Evolutionary conservation across 192 early-diverging fungal species (phyloP).

Genomic region (Chytriomyces hyalinus): DNA sequence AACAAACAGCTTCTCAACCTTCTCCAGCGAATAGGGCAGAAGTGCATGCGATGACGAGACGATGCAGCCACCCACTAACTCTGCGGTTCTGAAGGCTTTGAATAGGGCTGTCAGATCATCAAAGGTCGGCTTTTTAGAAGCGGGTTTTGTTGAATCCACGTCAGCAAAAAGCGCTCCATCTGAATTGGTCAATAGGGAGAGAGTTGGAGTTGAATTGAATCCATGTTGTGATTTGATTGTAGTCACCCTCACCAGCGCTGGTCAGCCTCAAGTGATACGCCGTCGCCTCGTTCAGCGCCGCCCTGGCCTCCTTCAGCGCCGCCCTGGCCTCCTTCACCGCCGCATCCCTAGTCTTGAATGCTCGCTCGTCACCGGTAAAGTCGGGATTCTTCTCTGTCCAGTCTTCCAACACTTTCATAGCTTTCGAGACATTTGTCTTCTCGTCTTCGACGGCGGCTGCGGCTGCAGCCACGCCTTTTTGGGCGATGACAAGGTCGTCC

Average conservation of each 20-base stretch:
- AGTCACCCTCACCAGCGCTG: neutral
- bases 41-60: conserved; percentile 6
- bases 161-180: neutral
- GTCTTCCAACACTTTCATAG: too few relatives aligned
- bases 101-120: conserved; percentile 23
- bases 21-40: conserved; percentile 35
- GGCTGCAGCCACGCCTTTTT: too few relatives aligned
- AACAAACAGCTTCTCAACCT: conserved; percentile 31
- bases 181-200: conserved; percentile 7
- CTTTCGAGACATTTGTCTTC: too few relatives aligned
- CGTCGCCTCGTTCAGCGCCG: too few relatives aligned
- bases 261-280: too few relatives aligned
- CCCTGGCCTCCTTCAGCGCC: too few relatives aligned
- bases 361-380: too few relatives aligned
- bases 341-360: too few relatives aligned
- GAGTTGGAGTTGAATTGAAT: neutral
- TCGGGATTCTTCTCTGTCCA: too few relatives aligned
- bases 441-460: too few relatives aligned
- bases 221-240: neutral
- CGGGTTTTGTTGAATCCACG: neutral
- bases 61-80: conserved; percentile 28
- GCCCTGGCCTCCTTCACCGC: too few relatives aligned
- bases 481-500: too few relatives aligned
- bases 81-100: conserved; percentile 26
- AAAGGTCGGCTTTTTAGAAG: neutral